Conservation (phyloP, 108 stramenopile species). For the Cyclotella kingstonii region DNA sequence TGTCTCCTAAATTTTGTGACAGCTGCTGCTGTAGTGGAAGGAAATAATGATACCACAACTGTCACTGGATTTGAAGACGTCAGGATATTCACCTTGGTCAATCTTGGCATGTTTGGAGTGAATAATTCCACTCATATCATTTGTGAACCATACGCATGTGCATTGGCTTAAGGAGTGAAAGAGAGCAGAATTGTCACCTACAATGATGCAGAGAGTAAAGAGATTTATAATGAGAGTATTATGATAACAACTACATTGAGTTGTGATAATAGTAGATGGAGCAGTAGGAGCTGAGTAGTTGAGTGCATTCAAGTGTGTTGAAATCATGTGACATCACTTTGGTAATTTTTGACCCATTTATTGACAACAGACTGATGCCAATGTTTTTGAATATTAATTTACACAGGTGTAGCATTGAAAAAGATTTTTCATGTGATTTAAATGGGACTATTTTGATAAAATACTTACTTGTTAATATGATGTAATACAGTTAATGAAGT, state of each 20-base stretch:
- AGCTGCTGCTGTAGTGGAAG: slow-evolving; percentile 25
- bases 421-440: no score
- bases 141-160: slow-evolving; percentile 91
- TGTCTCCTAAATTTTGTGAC: slow-evolving; percentile 53
- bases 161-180: slow-evolving; percentile 92
- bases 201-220: slow-evolving; percentile 72
- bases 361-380: not conserved
- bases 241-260: slow-evolving; percentile 94
- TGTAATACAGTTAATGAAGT: no score
- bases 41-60: slow-evolving; percentile 20
- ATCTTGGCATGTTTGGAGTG: slow-evolving; percentile 97
- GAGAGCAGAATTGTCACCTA: slow-evolving; percentile 89
- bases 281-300: slow-evolving; percentile 97
- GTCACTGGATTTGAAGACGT: slow-evolving; percentile 47
- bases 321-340: slow-evolving; percentile 72
- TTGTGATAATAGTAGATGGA: slow-evolving; percentile 98
- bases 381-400: not conserved
- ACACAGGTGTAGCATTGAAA: no score
- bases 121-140: slow-evolving; percentile 93
- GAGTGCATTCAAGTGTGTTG: slow-evolving; percentile 87
- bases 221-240: slow-evolving; percentile 78
- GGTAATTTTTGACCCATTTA: slow-evolving; percentile 6
- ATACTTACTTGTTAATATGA: no score
- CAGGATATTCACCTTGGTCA: slow-evolving; percentile 89
- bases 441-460: no score